Base-by-base conservation (phyloP, 2,329 filamentous ascomycete species). In the Cladosporium sphaerospermum region DNA sequence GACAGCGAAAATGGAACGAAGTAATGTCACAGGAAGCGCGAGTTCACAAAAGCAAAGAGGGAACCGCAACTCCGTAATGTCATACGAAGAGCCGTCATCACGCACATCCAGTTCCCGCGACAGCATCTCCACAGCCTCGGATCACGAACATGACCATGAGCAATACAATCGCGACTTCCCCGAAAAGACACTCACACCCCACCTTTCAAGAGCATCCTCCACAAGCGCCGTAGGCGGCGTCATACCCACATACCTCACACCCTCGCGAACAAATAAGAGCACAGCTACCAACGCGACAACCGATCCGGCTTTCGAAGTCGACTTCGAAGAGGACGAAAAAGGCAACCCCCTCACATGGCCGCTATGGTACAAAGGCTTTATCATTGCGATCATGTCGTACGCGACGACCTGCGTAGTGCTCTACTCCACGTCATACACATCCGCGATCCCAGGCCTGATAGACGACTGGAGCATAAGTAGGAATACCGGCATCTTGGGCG, bases 401-500 rank as follows among this genome's bases (percentile, higher is more conserved):
- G 78, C 78, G 40, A 83, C 81, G 0, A 72, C 80, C 7, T 62
- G 60, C 16, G 67, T 68, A 8, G 84, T 89, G 13, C 66, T 89
- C 43, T 89, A 90, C 64, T 89, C 84, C 44, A 93, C 89, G 0
- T 84, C 81, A 48, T 95, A 93, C 66, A 89, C 88, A 1, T 81
- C 84, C 0, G 84, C 83, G 2, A 81, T 87, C 33, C 78, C 81
- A 0, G 84, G 86, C 0, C 80, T 95, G 68, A 80, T 82, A 62
- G 67, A 75, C 11, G 84, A 88, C 48, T 92, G 89, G 60, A 70
- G 76, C 36, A 74, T 82, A 14, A 77, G 73, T 11, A 75, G 80
- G 33, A 82, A 81, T 0, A 68, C 85, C n/a, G 78, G 84, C 0
- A 87, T 88, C 0, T 72, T 93, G 2, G 89, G 89, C 4, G 75